Evolutionary conservation across 768 basidiomycete genomes (phyloP).

Genomic region (Mycena polygramma): DNA sequence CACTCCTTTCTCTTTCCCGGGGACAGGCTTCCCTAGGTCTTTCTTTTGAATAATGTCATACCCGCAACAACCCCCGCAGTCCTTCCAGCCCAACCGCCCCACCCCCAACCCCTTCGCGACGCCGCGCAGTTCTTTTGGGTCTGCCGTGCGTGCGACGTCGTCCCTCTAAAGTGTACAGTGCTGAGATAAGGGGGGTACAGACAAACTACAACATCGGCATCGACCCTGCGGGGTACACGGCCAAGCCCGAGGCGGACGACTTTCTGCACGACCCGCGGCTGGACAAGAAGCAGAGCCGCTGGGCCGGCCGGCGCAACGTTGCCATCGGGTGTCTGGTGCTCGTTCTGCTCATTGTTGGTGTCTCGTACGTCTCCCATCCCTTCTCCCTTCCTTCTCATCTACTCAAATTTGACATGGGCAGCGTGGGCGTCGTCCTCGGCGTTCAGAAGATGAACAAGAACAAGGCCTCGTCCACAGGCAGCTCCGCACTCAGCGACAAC

Average conservation of each 20-base stretch:
- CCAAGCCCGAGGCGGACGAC: slow-evolving; percentile 29
- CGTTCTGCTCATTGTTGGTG: slow-evolving; percentile 19
- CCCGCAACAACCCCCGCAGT: slow-evolving; percentile 28
- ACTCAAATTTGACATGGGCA: too few species aligned
- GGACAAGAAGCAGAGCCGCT: background rate
- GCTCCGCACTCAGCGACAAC: slow-evolving; percentile 23
- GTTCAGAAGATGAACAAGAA: slow-evolving; percentile 15
- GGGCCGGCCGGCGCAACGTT: slow-evolving; percentile 1
- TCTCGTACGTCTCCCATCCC: slow-evolving; percentile 27
- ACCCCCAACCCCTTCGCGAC: slow-evolving; percentile 25
- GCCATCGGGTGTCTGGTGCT: slow-evolving; percentile 27
- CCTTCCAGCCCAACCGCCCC: slow-evolving; percentile 24
- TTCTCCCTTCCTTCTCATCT: slow-evolving; percentile 14
- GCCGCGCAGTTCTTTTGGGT: slow-evolving; percentile 21
- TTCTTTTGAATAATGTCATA: slow-evolving; percentile 27
- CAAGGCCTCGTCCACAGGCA: background rate
- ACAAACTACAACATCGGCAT: slow-evolving; percentile 25
- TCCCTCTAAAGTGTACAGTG: slow-evolving; percentile 14
- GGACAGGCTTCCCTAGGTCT: slow-evolving; percentile 22
- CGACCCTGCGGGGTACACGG: slow-evolving; percentile 22
- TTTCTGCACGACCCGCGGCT: slow-evolving; percentile 27
- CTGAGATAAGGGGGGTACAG: slow-evolving; percentile 22
- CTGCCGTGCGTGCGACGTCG: slow-evolving; percentile 9
- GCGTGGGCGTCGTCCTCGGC: slow-evolving; percentile 18
- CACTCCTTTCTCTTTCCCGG: slow-evolving; percentile 23